Conservation (phyloP, 2,329 filamentous ascomycete species). For the Sarocladiaceae sp. region DNA sequence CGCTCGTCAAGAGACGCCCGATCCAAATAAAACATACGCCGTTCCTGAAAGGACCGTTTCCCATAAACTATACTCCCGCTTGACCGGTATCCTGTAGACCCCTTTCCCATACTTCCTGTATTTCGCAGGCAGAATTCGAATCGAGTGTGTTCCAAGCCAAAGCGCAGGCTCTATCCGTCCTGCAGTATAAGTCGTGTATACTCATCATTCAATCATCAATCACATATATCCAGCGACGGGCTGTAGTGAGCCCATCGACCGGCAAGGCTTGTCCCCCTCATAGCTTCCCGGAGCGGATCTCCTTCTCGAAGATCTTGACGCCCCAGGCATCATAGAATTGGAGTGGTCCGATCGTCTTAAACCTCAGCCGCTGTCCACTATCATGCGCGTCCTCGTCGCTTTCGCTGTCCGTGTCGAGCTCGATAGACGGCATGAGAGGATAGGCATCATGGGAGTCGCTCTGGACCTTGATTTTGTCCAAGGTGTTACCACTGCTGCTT, state of each 20-base stretch:
- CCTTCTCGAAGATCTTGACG: constrained; percentile 55
- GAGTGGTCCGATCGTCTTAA: constrained; percentile 31
- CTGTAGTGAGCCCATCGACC: no score
- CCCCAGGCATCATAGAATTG: constrained; percentile 39
- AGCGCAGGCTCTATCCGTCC: neutral
- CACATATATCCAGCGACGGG: neutral
- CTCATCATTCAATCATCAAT: neutral
- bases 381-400: constrained; percentile 24
- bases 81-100: neutral
- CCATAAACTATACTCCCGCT: neutral
- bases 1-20: neutral
- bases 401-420: constrained; percentile 26
- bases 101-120: neutral
- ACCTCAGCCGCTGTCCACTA: constrained; percentile 27
- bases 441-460: constrained; percentile 17
- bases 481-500: constrained; percentile 31
- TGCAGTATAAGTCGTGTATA: neutral
- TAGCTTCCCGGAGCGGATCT: constrained; percentile 28
- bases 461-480: constrained; percentile 21
- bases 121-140: no score
- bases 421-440: constrained; percentile 23
- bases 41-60: neutral
- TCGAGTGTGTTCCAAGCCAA: no score
- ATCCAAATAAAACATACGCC: neutral
- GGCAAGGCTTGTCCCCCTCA: neutral